Evolutionary conservation across 225 moss, liverwort and hornwort species (phyloP).

Genomic region (Neckera pumila): DNA sequence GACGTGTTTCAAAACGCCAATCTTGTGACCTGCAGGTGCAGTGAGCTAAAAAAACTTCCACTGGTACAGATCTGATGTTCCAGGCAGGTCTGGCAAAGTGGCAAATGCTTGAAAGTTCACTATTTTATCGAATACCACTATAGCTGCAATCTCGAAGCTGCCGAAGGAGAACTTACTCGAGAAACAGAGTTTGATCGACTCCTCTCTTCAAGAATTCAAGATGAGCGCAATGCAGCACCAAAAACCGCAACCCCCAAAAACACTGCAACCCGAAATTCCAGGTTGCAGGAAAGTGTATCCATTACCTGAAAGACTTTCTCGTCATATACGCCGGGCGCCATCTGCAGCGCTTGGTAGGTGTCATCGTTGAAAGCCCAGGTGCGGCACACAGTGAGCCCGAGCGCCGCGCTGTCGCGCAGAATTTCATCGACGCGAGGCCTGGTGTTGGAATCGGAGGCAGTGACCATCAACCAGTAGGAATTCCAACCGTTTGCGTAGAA

Average conservation of each 20-base stretch:
- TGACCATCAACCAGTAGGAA: slow-evolving; percentile 71
- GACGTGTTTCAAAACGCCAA: neutral
- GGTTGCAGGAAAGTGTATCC: neutral
- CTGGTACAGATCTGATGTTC: neutral
- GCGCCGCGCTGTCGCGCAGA: slow-evolving; percentile 25
- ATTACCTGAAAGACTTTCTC: slow-evolving; percentile 37
- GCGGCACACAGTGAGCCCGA: slow-evolving; percentile 67
- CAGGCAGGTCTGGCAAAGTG: neutral
- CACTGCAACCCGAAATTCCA: neutral
- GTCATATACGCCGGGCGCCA: slow-evolving; percentile 48
- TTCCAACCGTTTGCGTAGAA: slow-evolving; percentile 65
- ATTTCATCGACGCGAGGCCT: slow-evolving; percentile 24
- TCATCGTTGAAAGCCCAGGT: slow-evolving; percentile 81
- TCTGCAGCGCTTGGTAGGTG: slow-evolving; percentile 51
- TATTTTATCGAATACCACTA: neutral
- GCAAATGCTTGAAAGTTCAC: neutral
- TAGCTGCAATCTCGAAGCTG: neutral
- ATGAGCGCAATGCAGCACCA: neutral
- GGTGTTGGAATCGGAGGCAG: slow-evolving; percentile 28
- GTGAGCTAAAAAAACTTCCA: neutral
- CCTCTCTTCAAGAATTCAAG: too few species aligned
- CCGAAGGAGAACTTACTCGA: neutral
- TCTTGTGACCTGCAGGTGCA: neutral
- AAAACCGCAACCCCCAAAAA: neutral
- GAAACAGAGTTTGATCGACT: neutral